Percentiles rank a stretch among this genome's conserved stretches.
Evolutionary conservation across 768 basidiomycete genomes (phyloP).

Genomic region (Gautieria morchelliformis): DNA sequence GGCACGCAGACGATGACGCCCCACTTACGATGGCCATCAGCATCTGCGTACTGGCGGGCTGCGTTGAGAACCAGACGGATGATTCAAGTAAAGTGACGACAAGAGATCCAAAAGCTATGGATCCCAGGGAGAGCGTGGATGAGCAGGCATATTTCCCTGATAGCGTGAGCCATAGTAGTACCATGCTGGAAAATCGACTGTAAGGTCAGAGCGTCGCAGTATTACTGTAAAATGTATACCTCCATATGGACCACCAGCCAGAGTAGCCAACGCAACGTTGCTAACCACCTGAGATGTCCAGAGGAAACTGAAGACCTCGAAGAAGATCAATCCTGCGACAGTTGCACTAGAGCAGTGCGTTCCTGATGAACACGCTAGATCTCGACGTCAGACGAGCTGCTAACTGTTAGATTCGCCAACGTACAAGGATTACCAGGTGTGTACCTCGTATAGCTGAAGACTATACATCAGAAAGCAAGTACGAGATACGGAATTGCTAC

Average conservation of each 20-base stretch:
- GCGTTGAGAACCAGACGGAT: constrained; percentile 51
- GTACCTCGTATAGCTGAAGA: constrained; percentile 46
- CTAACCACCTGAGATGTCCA: constrained; percentile 80
- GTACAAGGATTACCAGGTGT: constrained; percentile 67
- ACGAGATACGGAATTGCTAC: neutral
- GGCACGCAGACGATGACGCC: neutral
- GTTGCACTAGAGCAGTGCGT: constrained; percentile 60
- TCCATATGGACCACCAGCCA: constrained; percentile 73
- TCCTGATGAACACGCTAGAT: constrained; percentile 37
- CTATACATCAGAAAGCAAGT: neutral
- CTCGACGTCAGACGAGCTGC: neutral
- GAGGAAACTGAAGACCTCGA: constrained; percentile 70
- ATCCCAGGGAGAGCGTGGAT: constrained; percentile 71
- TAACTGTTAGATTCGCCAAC: constrained; percentile 15
- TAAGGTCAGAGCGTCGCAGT: neutral
- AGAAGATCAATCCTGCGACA: constrained; percentile 73
- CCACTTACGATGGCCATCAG: constrained; percentile 55
- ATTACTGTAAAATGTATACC: constrained; percentile 18
- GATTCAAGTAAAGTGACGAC: constrained; percentile 76
- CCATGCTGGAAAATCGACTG: constrained; percentile 34
- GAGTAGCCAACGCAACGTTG: constrained; percentile 68
- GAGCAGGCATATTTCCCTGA: constrained; percentile 57
- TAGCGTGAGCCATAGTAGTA: constrained; percentile 77
- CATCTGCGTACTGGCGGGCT: constrained; percentile 47
- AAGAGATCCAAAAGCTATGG: constrained; percentile 76